phyloP scores from a whole-genome alignment of 2,329 filamentous ascomycete species.

The Rutstroemia sp. region DNA sequence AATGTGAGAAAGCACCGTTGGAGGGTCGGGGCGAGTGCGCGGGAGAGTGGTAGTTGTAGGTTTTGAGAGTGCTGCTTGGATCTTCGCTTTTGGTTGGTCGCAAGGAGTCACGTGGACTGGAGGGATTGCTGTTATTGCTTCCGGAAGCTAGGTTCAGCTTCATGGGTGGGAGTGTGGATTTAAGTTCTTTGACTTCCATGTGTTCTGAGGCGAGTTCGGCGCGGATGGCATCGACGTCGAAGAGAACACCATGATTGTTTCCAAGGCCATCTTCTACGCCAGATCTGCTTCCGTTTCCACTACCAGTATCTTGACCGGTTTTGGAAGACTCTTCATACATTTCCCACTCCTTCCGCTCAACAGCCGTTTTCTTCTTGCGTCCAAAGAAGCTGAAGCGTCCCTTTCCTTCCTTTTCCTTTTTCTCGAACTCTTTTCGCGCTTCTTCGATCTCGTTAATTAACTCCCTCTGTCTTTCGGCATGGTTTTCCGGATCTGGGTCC shows the following conservation, averaged over 20 bases:
- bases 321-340: conserved; percentile 73
- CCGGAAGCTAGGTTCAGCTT: conserved; percentile 53
- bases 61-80: conserved; percentile 26
- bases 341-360: conserved; percentile 85
- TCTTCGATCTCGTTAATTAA: conserved; percentile 96
- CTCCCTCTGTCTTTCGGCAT: conserved; percentile 78
- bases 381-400: conserved; percentile 69
- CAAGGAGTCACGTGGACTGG: conserved; percentile 25
- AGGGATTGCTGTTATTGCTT: background rate
- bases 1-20: background rate
- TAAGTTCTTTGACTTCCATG: conserved; percentile 67
- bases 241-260: conserved; percentile 53
- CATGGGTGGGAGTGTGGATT: conserved; percentile 85
- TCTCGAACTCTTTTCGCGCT: conserved; percentile 78
- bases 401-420: conserved; percentile 55
- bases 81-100: conserved; percentile 43
- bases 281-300: background rate
- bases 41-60: conserved; percentile 10
- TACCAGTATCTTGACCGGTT: conserved; percentile 20
- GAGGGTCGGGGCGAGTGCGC: conserved; percentile 13
- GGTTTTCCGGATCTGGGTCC: conserved; percentile 92
- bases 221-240: conserved; percentile 91
- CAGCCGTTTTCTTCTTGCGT: conserved; percentile 63
- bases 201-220: conserved; percentile 59
- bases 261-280: conserved; percentile 25